phyloP scores from a whole-genome alignment of 768 basidiomycete species.

The Cyclocybe cylindracea region DNA sequence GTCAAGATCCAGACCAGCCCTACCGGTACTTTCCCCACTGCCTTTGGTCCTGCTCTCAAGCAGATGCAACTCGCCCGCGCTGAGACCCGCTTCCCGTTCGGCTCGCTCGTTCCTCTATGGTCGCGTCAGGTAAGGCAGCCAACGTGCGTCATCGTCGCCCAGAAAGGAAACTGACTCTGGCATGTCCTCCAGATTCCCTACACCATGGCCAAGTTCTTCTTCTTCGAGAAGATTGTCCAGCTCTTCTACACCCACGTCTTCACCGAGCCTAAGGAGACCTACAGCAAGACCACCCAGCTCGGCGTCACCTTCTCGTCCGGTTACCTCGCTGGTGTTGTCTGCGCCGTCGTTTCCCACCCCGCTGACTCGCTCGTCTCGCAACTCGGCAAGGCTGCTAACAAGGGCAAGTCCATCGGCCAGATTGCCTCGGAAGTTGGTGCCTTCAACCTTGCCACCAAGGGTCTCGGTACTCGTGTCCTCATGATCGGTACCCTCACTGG shows the following conservation, averaged over 20 bases:
- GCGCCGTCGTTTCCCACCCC: constrained; percentile 95
- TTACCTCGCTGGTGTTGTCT: constrained; percentile 94
- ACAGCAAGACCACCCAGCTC: constrained; percentile 83
- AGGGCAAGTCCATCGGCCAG: constrained; percentile 72
- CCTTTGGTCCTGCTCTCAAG: constrained; percentile 69
- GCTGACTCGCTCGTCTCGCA: constrained; percentile 92
- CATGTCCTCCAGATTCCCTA: constrained; percentile 74
- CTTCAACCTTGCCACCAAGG: constrained; percentile 71
- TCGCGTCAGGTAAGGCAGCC: constrained; percentile 69
- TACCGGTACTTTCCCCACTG: constrained; percentile 74
- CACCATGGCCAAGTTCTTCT: constrained; percentile 99
- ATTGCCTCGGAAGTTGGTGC: constrained; percentile 75
- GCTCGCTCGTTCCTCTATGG: constrained; percentile 84
- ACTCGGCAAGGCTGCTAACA: constrained; percentile 88
- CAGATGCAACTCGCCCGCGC: constrained; percentile 67
- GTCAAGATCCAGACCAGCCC: constrained; percentile 86
- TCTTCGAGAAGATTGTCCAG: constrained; percentile 87
- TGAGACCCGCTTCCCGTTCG: constrained; percentile 84
- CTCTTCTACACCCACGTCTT: constrained; percentile 90
- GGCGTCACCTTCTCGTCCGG: constrained; percentile 88
- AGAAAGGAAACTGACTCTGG: not conserved
- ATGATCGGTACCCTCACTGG: constrained; percentile 77
- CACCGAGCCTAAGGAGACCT: constrained; percentile 73
- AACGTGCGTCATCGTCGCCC: not conserved
- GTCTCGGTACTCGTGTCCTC: constrained; percentile 83